These are phyloP conservation scores for Ustilago lituana DNA, from an alignment of 1,284 basidiomycete genomes.

Conservation along the genomic window DNA sequence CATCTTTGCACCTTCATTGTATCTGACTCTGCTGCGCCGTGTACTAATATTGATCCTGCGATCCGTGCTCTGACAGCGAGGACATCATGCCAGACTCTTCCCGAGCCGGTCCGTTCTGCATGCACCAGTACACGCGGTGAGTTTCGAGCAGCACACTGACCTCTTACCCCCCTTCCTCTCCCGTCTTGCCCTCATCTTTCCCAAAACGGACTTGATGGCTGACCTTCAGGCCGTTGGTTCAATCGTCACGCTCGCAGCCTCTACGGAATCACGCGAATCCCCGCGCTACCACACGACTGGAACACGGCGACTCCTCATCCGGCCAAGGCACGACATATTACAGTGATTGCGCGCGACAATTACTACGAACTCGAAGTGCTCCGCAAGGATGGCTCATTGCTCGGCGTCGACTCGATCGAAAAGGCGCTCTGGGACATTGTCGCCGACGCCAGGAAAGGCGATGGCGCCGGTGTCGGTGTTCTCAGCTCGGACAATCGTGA, in stretches of 20 bases:
- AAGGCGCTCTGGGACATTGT: conserved; percentile 75
- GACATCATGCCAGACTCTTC: conserved; percentile 72
- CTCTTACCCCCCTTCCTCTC: conserved; percentile 10
- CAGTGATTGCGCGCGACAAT: conserved; percentile 82
- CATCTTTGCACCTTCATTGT: neutral
- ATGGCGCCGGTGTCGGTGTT: conserved; percentile 74
- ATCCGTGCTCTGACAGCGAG: conserved; percentile 68
- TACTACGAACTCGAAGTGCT: conserved; percentile 80
- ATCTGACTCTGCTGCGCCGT: neutral
- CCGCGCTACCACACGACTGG: conserved; percentile 69
- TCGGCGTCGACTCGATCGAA: conserved; percentile 75
- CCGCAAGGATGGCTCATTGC: conserved; percentile 63
- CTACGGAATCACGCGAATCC: conserved; percentile 67
- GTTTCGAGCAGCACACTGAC: conserved; percentile 55
- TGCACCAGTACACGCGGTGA: conserved; percentile 72
- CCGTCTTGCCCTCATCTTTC: conserved; percentile 9
- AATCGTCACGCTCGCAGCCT: conserved; percentile 75
- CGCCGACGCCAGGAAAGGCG: conserved; percentile 74
- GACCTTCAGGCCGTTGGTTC: conserved; percentile 51
- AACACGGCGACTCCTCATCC: conserved; percentile 66
- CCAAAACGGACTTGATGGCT: too few species aligned
- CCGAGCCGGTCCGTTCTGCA: conserved; percentile 72
- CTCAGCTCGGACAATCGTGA: conserved; percentile 85
- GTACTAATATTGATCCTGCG: too few species aligned
- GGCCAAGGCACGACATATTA: conserved; percentile 74